Conservation (phyloP, 2,329 filamentous ascomycete species). For the Colletotrichum melonis region DNA sequence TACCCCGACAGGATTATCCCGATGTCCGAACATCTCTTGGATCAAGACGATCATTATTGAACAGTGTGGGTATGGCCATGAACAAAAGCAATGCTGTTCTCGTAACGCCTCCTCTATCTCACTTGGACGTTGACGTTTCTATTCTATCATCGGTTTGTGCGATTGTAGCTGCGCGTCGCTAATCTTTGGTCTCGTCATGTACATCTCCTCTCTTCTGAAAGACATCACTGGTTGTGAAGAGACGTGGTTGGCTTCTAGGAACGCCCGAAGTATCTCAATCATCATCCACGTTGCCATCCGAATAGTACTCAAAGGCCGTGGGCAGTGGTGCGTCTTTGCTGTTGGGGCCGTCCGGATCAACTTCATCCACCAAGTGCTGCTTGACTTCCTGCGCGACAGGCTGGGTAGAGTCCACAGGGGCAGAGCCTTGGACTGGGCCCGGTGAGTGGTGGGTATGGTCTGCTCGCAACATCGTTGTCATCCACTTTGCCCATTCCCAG, state of each 20-base stretch:
- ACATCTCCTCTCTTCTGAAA: background rate
- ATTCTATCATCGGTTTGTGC: background rate
- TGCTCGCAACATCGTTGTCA: conserved; percentile 62
- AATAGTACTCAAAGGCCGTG: conserved; percentile 48
- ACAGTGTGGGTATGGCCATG: too few relatives aligned
- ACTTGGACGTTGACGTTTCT: background rate
- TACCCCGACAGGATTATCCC: background rate
- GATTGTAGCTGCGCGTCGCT: background rate
- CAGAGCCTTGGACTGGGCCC: background rate
- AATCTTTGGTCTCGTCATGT: background rate
- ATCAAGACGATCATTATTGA: background rate
- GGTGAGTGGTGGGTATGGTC: conserved; percentile 9
- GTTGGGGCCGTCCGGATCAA: conserved; percentile 41
- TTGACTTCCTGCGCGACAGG: conserved; percentile 25
- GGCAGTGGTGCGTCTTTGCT: conserved; percentile 45
- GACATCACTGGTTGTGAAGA: background rate
- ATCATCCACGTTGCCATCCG: conserved; percentile 40
- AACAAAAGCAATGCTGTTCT: background rate
- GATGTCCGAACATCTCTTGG: background rate
- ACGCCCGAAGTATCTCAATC: background rate
- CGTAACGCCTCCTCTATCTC: background rate
- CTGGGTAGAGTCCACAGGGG: background rate
- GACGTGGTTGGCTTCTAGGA: too few relatives aligned
- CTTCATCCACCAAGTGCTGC: conserved; percentile 35
- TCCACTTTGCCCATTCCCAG: conserved; percentile 82